phyloP scores from a whole-genome alignment of 2,329 filamentous ascomycete genomes.

The Clonostachys sp. region DNA sequence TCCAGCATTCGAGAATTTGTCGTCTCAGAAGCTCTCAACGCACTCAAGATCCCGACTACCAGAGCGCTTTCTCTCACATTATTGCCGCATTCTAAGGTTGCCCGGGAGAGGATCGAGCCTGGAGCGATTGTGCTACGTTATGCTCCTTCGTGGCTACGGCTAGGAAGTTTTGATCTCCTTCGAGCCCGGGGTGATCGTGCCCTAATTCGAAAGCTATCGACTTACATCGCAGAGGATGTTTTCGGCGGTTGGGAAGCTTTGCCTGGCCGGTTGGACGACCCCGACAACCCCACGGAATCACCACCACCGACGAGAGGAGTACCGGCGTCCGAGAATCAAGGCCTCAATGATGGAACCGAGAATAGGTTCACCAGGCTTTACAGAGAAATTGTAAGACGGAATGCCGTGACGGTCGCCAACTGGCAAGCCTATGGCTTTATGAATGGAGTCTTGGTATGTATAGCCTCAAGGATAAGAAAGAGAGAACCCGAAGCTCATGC shows the following conservation, averaged over 20 bases:
- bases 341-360: constrained; percentile 62
- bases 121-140: constrained; percentile 91
- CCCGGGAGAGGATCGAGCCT: constrained; percentile 78
- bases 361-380: constrained; percentile 88
- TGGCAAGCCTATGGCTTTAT: constrained; percentile 99
- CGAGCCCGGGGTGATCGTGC: constrained; percentile 74
- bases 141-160: constrained; percentile 83
- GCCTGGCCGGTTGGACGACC: constrained; percentile 54
- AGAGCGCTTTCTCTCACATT: constrained; percentile 79
- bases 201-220: constrained; percentile 68
- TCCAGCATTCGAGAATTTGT: constrained; percentile 94
- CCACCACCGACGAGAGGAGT: constrained; percentile 46
- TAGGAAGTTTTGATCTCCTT: constrained; percentile 95
- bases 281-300: constrained; percentile 36
- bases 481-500: constrained; percentile 8
- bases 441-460: constrained; percentile 74
- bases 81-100: constrained; percentile 66
- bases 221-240: constrained; percentile 83
- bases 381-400: constrained; percentile 79
- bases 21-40: constrained; percentile 84
- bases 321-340: constrained; percentile 56
- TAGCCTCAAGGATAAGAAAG: neutral
- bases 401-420: constrained; percentile 80
- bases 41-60: constrained; percentile 80
- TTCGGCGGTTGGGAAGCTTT: constrained; percentile 85